Conservation (phyloP, 2,329 filamentous ascomycete genomes). For the Didymellaceae sp. region DNA sequence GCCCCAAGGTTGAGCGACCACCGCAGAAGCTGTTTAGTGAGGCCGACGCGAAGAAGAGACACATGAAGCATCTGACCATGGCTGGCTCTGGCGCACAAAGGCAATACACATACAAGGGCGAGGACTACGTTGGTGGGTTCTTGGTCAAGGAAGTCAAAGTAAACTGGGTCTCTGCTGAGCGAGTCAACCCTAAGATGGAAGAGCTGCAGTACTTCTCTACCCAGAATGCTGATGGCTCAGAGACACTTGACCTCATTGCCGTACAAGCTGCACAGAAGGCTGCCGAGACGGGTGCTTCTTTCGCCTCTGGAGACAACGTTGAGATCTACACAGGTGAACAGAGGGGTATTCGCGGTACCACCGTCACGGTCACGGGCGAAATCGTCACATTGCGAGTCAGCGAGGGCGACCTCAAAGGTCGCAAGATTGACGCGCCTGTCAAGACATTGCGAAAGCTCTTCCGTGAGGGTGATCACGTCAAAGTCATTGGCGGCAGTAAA, state of each 20-base stretch:
- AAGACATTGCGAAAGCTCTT: slow-evolving; percentile 94
- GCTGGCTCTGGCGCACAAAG: slow-evolving; percentile 65
- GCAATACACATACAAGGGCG: slow-evolving; percentile 82
- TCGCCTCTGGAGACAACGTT: slow-evolving; percentile 92
- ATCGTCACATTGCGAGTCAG: slow-evolving; percentile 89
- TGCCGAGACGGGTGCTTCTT: slow-evolving; percentile 79
- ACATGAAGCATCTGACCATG: slow-evolving; percentile 67
- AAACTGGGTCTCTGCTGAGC: slow-evolving; percentile 80
- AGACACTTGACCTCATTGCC: slow-evolving; percentile 90
- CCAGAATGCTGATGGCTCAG: slow-evolving; percentile 87
- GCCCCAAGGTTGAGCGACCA: slow-evolving; percentile 68
- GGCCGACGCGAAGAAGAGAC: slow-evolving; percentile 86
- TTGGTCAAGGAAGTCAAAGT: slow-evolving; percentile 93
- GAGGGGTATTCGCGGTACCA: slow-evolving; percentile 85
- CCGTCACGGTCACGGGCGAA: slow-evolving; percentile 84
- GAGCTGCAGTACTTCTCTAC: slow-evolving; percentile 95
- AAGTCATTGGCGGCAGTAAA: slow-evolving; percentile 94
- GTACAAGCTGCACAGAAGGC: slow-evolving; percentile 89
- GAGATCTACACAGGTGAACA: slow-evolving; percentile 97
- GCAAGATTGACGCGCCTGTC: slow-evolving; percentile 89
- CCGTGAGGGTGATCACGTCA: slow-evolving; percentile 93
- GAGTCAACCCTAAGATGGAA: slow-evolving; percentile 91
- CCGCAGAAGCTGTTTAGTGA: slow-evolving; percentile 93
- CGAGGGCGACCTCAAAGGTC: slow-evolving; percentile 80
- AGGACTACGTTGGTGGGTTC: slow-evolving; percentile 92